Conservation (phyloP, 2,329 filamentous ascomycete genomes). For the Pseudogymnoascus pannorum region DNA sequence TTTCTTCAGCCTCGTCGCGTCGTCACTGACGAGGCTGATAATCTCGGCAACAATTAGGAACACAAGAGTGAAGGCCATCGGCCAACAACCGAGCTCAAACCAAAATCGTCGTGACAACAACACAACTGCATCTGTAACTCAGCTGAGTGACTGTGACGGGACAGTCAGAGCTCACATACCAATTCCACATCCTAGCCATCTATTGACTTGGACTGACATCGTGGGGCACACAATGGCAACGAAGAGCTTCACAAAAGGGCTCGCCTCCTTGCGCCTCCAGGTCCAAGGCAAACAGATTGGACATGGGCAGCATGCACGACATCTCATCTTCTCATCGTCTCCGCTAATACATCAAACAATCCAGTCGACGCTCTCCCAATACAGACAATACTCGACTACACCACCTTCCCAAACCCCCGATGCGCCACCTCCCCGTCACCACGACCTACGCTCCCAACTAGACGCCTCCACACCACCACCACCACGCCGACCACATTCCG, state of each 20-base stretch:
- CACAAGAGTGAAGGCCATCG: background rate
- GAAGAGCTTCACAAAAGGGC: background rate
- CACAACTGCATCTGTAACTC: background rate
- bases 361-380: background rate
- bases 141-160: background rate
- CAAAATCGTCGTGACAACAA: background rate
- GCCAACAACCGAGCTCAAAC: background rate
- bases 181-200: background rate
- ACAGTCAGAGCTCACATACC: background rate
- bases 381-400: background rate
- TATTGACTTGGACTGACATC: background rate
- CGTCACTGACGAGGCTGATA: background rate
- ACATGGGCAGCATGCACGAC: background rate
- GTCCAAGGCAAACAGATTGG: background rate
- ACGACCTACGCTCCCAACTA: conserved; percentile 25
- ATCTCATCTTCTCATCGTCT: background rate
- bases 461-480: conserved; percentile 12
- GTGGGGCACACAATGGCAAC: background rate
- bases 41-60: conserved; percentile 2
- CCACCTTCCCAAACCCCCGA: background rate
- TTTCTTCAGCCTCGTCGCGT: background rate
- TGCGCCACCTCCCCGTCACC: conserved; percentile 8
- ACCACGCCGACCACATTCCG: conserved; percentile 3
- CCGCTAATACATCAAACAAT: background rate
- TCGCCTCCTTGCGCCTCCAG: background rate